A percentile compares a stretch with the other conserved stretches of the same genome.
Evolutionary conservation across 441 rosid species (phyloP).

Genomic region (Populus hybrid): DNA sequence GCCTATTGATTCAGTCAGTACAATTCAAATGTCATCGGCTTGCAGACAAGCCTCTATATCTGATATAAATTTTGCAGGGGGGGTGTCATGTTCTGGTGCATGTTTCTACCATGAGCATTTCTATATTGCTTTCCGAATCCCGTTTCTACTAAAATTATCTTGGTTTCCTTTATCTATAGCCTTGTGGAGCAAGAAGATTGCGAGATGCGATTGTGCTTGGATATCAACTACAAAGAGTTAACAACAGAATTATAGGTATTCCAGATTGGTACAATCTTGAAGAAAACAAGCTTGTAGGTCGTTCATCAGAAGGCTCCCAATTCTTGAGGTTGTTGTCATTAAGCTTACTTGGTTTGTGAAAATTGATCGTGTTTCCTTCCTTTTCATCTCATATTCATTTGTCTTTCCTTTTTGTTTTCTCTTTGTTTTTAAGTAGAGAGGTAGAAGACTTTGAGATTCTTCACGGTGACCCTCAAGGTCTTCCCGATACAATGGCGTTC

Average conservation of each 20-base stretch:
- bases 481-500: slow-evolving; percentile 79
- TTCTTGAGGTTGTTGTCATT: neutral
- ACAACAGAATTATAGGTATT: slow-evolving; percentile 86
- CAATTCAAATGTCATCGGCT: neutral
- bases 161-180: slow-evolving; percentile 36
- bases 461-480: slow-evolving; percentile 87
- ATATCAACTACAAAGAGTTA: slow-evolving; percentile 91
- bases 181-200: slow-evolving; percentile 97
- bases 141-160: neutral
- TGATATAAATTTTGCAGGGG: neutral
- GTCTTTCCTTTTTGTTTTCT: neutral
- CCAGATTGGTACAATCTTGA: slow-evolving; percentile 99
- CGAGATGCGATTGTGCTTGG: slow-evolving; percentile 98
- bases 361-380: neutral
- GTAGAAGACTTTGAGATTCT: slow-evolving; percentile 82
- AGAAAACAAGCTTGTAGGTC: slow-evolving; percentile 56
- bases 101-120: neutral
- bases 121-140: neutral
- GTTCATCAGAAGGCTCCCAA: neutral
- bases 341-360: neutral
- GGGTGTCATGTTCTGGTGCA: neutral
- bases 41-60: too few relatives aligned
- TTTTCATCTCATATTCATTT: slow-evolving; percentile 5
- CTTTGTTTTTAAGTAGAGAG: neutral
- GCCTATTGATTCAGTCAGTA: neutral